Conservation (phyloP, 2,329 filamentous ascomycete genomes). For the Didymella segeticola region DNA sequence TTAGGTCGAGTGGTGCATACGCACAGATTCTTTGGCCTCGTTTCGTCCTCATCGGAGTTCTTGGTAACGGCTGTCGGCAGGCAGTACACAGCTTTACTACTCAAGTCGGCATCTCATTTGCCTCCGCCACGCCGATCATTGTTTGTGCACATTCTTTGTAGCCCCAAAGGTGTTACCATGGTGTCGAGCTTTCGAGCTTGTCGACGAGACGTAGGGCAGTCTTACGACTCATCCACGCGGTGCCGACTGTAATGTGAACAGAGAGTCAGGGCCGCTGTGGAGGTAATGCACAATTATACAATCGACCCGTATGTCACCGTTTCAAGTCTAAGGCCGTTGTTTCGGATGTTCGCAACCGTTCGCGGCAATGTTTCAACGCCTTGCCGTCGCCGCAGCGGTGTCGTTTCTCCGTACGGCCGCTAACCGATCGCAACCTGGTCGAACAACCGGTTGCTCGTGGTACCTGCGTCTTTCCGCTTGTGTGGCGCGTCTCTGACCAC, state of each 20-base stretch:
- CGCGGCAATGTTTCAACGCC: constrained; percentile 34
- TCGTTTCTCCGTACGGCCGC: constrained; percentile 26
- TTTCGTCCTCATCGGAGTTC: constrained; percentile 38
- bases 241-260: background rate
- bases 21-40: constrained; percentile 38
- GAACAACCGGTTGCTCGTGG: constrained; percentile 30
- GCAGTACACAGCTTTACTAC: constrained; percentile 25
- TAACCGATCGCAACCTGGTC: constrained; percentile 29
- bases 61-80: constrained; percentile 33
- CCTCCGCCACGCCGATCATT: background rate
- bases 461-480: constrained; percentile 35
- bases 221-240: background rate
- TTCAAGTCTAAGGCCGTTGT: constrained; percentile 21
- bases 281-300: constrained; percentile 11
- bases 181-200: background rate
- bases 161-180: background rate
- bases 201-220: background rate
- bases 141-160: background rate
- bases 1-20: constrained; percentile 38
- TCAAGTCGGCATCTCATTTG: constrained; percentile 15
- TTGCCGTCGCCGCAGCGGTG: constrained; percentile 26
- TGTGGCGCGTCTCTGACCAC: constrained; percentile 19
- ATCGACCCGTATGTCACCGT: constrained; percentile 6
- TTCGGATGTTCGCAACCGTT: constrained; percentile 36
- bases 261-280: background rate